Percentiles rank a stretch among this genome's conserved stretches.
Conservation (phyloP, 495 filamentous ascomycete species). For the Aspergillus conjunctus region DNA sequence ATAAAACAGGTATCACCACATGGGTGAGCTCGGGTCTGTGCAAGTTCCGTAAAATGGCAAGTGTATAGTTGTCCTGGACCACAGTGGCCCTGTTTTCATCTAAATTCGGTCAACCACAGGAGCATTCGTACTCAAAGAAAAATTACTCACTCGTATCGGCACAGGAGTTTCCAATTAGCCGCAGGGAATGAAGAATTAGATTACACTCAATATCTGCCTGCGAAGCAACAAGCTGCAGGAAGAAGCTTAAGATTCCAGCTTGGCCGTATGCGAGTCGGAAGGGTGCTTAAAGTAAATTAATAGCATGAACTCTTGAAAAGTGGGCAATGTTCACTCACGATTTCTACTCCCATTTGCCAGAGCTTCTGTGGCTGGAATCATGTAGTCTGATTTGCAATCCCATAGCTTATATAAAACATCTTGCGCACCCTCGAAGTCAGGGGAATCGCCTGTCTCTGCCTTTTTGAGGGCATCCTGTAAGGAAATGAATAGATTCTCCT, state of each 20-base stretch:
- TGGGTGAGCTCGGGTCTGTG: conserved; percentile 51
- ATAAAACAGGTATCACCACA: conserved; percentile 67
- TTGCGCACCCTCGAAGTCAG: conserved; percentile 31
- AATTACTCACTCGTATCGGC: conserved; percentile 67
- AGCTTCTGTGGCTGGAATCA: conserved; percentile 57
- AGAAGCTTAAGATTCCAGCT: conserved; percentile 68
- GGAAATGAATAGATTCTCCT: conserved; percentile 15
- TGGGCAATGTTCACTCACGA: conserved; percentile 50
- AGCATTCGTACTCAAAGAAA: conserved; percentile 3
- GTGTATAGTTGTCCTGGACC: conserved; percentile 58
- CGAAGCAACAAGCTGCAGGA: conserved; percentile 56
- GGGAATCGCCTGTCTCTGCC: conserved; percentile 25
- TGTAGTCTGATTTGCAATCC: conserved; percentile 40
- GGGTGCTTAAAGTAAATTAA: conserved; percentile 44
- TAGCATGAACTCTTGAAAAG: conserved; percentile 9
- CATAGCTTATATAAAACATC: conserved; percentile 39
- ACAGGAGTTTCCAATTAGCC: conserved; percentile 78
- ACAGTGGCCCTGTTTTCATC: conserved; percentile 74
- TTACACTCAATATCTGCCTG: conserved; percentile 35
- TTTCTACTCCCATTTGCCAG: conserved; percentile 69
- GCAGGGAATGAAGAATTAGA: conserved; percentile 58
- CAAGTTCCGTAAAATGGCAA: conserved; percentile 56
- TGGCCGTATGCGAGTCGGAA: conserved; percentile 68
- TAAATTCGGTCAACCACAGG: conserved; percentile 33
- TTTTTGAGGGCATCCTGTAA: conserved; percentile 20